These are phyloP conservation scores for Syncephalastrum contaminatum DNA, from an alignment of 371 early-diverging fungal genomes.

Conservation along the genomic window DNA sequence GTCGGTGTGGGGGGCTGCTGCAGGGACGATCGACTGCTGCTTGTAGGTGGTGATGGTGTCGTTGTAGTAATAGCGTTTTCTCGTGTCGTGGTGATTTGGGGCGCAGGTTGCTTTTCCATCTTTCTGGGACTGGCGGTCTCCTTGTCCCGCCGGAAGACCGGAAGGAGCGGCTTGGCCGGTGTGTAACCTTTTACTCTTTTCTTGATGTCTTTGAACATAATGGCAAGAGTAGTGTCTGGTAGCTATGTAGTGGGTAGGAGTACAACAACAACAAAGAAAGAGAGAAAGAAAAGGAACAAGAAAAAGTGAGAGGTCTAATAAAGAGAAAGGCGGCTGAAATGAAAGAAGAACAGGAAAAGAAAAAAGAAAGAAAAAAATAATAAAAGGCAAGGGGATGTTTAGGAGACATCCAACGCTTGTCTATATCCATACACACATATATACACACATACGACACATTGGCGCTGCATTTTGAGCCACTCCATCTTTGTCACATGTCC, in stretches of 20 bases:
- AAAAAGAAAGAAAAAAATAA: no score
- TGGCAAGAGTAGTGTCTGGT: constrained; percentile 1
- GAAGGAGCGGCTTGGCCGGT: constrained; percentile 6
- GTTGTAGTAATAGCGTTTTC: constrained; percentile 7
- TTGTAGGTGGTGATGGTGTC: neutral
- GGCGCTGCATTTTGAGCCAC: constrained; percentile 3
- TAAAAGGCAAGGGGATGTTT: no score
- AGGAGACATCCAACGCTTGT: no score
- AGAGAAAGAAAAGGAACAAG: constrained; percentile 8
- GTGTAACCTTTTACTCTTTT: constrained; percentile 16
- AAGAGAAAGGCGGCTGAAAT: no score
- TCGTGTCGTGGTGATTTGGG: neutral
- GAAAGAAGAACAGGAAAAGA: no score
- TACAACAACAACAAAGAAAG: neutral
- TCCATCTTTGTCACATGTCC: constrained; percentile 13
- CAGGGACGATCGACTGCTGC: neutral
- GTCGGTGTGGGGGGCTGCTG: constrained; percentile 4
- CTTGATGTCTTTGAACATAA: constrained; percentile 22
- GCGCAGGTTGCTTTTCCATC: constrained; percentile 3
- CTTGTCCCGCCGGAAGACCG: neutral
- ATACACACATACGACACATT: constrained; percentile 5
- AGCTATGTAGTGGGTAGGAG: neutral
- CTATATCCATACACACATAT: no score
- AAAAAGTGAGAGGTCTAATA: neutral
- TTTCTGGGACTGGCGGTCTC: constrained; percentile 1